Percentiles rank a stretch among this genome's conserved stretches.
phyloP scores from a whole-genome alignment of 306 rosid species.

The Dicorynia guianensis region DNA sequence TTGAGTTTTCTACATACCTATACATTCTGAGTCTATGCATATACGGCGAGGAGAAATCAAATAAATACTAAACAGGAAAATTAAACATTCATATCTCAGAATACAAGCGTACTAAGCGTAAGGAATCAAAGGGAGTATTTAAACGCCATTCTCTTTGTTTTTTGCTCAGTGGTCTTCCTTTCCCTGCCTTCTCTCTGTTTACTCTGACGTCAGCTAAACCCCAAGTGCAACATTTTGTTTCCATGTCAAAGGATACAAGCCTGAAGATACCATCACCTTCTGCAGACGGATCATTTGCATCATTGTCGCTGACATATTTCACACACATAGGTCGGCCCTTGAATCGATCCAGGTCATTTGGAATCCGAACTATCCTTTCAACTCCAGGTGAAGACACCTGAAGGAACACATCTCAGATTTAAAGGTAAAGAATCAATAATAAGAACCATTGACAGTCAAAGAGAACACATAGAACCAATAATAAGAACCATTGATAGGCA shows the following conservation, averaged over 20 bases:
- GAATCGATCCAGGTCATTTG: slow-evolving; percentile 83
- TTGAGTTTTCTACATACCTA: neutral
- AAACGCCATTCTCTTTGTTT: slow-evolving; percentile 90
- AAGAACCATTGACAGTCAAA: slow-evolving; percentile 10
- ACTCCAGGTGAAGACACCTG: slow-evolving; percentile 99
- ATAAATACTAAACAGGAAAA: slow-evolving; percentile 8
- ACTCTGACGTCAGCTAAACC: slow-evolving; percentile 80
- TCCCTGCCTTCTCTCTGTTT: slow-evolving; percentile 89
- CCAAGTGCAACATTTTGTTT: slow-evolving; percentile 81
- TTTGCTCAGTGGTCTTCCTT: slow-evolving; percentile 91
- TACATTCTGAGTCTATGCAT: neutral
- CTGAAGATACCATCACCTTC: slow-evolving; percentile 82
- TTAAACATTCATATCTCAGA: slow-evolving; percentile 56
- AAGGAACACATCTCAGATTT: slow-evolving; percentile 35
- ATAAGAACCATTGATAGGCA: neutral
- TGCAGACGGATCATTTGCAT: slow-evolving; percentile 50
- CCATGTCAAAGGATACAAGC: slow-evolving; percentile 81
- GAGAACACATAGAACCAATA: slow-evolving; percentile 10
- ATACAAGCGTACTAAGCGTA: slow-evolving; percentile 78
- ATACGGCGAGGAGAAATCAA: neutral
- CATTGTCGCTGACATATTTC: slow-evolving; percentile 57
- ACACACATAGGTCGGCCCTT: slow-evolving; percentile 85
- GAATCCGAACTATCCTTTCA: slow-evolving; percentile 81
- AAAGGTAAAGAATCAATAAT: neutral
- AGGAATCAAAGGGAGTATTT: slow-evolving; percentile 72